Evolutionary conservation across 148 eudicot genomes (phyloP).

Genomic region (Pharnaceum exiguum): DNA sequence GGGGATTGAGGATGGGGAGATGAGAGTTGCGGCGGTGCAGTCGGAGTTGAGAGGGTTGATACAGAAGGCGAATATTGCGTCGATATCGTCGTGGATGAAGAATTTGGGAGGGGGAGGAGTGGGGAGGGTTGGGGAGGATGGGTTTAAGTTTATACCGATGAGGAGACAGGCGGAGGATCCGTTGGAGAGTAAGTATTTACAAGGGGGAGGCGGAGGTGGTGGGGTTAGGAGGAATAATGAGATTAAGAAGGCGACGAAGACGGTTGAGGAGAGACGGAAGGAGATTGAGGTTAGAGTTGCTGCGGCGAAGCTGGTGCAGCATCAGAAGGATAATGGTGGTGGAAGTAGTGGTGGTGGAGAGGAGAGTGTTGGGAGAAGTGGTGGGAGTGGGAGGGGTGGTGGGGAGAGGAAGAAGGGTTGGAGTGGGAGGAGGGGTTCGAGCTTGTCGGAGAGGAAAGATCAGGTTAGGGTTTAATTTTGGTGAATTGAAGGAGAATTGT

Average conservation of each 20-base stretch:
- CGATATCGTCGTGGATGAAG: conserved; percentile 83
- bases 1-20: conserved; percentile 35
- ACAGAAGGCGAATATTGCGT: conserved; percentile 67
- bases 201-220: conserved; percentile 13
- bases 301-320: conserved; percentile 69
- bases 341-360: conserved; percentile 6
- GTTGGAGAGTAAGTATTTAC: conserved; percentile 54
- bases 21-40: conserved; percentile 46
- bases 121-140: conserved; percentile 61
- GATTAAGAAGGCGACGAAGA: conserved; percentile 83
- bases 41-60: conserved; percentile 47
- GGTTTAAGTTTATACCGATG: conserved; percentile 56
- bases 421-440: conserved; percentile 39
- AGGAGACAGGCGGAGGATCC: conserved; percentile 73
- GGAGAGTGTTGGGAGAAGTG: conserved; percentile 10
- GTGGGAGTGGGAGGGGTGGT: conserved; percentile 8
- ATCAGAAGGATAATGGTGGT: conserved; percentile 27
- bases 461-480: conserved; percentile 32
- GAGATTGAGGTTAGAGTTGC: conserved; percentile 94
- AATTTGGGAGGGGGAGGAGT: conserved; percentile 54
- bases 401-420: conserved; percentile 66
- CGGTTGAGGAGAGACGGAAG: conserved; percentile 79
- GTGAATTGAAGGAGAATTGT: not conserved
- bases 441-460: conserved; percentile 63
- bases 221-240: conserved; percentile 66